Percentiles rank a stretch among this genome's conserved stretches.
These are phyloP conservation scores for Phytophthora uliginosa DNA, from an alignment of 352 stramenopile species.

Conservation along the genomic window DNA sequence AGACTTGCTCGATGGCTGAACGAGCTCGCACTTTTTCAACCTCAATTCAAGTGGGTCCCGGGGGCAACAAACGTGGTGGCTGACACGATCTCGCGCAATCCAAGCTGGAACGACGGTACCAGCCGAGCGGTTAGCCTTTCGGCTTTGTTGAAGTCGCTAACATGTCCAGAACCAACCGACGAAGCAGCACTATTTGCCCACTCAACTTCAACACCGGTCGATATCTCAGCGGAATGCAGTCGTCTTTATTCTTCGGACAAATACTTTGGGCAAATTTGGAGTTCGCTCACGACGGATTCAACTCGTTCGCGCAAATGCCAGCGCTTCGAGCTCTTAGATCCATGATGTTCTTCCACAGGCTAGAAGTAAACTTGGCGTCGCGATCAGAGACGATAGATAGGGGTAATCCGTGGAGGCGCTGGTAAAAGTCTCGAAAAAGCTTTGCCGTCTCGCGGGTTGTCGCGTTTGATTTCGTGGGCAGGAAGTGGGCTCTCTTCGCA, in stretches of 20 bases:
- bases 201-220: not conserved
- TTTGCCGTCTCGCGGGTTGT: not conserved
- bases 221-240: constrained; percentile 2
- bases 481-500: constrained; percentile 18
- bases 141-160: constrained; percentile 3
- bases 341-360: no score
- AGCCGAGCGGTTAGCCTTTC: constrained; percentile 1
- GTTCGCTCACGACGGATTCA: not conserved
- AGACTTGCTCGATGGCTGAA: constrained; percentile 8
- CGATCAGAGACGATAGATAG: constrained; percentile 16
- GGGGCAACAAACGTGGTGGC: constrained; percentile 10
- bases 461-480: not conserved
- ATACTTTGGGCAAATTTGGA: not conserved
- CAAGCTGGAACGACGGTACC: constrained; percentile 13
- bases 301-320: not conserved
- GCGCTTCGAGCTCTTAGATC: constrained; percentile 1
- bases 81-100: constrained; percentile 6
- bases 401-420: constrained; percentile 17
- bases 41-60: constrained; percentile 6
- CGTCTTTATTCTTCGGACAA: not conserved
- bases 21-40: constrained; percentile 10
- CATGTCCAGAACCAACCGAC: not conserved
- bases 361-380: no score
- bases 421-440: constrained; percentile 20
- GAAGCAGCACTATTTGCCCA: constrained; percentile 1